Percentiles rank a stretch among this genome's conserved stretches.
These are phyloP conservation scores for Tolypocladium tundrense DNA, from an alignment of 2,329 filamentous ascomycete genomes.

Conservation along the genomic window DNA sequence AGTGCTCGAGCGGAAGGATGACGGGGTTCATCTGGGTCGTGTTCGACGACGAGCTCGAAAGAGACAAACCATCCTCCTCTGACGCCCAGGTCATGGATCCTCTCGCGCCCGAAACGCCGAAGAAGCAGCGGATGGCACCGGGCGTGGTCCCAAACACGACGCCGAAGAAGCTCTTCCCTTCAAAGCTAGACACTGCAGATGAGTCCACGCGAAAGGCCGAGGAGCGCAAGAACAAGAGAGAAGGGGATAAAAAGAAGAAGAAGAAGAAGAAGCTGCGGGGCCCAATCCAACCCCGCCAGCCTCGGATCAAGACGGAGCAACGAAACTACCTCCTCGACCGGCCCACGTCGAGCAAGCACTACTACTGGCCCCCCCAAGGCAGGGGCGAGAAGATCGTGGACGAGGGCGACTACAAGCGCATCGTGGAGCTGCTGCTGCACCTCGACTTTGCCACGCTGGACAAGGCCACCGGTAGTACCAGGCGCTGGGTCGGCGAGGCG, in stretches of 20 bases:
- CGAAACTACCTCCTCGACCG: slow-evolving; percentile 38
- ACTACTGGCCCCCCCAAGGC: slow-evolving; percentile 52
- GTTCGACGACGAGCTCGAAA: slow-evolving; percentile 46
- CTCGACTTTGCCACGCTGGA: slow-evolving; percentile 62
- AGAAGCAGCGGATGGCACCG: slow-evolving; percentile 12
- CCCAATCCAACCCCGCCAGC: slow-evolving; percentile 51
- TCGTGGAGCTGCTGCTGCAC: slow-evolving; percentile 58
- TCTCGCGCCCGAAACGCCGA: slow-evolving; percentile 23
- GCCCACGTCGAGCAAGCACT: slow-evolving; percentile 49
- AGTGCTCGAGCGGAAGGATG: slow-evolving; percentile 84
- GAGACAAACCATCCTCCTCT: slow-evolving; percentile 1
- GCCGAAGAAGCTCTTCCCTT: slow-evolving; percentile 21
- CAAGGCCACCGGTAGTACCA: slow-evolving; percentile 53
- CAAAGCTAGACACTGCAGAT: neutral
- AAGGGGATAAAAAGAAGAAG: slow-evolving; percentile 23
- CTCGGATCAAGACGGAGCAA: slow-evolving; percentile 51
- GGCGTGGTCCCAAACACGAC: slow-evolving; percentile 20
- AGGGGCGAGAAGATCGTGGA: slow-evolving; percentile 55
- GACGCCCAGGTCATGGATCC: neutral
- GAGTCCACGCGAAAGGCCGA: slow-evolving; percentile 1
- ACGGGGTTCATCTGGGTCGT: slow-evolving; percentile 95
- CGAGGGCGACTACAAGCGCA: slow-evolving; percentile 55
- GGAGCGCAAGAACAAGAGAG: slow-evolving; percentile 5
- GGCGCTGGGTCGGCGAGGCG: slow-evolving; percentile 61
- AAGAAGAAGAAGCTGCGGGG: slow-evolving; percentile 41